Evolutionary conservation across 1,284 basidiomycete genomes (phyloP).

Genomic region (Ganoderma sinense): DNA sequence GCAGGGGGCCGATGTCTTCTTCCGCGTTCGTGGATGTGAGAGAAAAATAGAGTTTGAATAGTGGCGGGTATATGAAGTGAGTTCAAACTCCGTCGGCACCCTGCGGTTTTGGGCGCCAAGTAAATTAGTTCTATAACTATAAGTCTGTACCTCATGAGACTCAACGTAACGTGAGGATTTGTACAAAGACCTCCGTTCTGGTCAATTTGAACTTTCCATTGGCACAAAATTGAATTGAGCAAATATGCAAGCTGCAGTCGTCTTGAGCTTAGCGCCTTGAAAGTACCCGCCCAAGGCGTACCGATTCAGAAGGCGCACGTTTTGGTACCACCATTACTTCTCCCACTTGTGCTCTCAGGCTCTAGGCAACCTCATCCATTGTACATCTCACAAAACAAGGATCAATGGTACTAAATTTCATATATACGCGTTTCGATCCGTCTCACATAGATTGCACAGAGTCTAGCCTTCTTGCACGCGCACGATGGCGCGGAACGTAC

Average conservation of each 20-base stretch:
- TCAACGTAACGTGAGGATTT: no score
- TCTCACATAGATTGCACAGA: conserved; percentile 49
- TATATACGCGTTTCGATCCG: background rate
- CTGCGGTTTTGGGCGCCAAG: no score
- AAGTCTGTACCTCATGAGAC: no score
- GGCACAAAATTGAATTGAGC: no score
- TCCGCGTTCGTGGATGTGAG: conserved; percentile 89
- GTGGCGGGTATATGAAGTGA: conserved; percentile 25
- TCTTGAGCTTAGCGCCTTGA: background rate
- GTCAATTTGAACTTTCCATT: no score
- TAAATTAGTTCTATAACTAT: no score
- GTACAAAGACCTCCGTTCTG: no score
- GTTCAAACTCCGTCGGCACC: conserved; percentile 60
- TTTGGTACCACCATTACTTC: background rate
- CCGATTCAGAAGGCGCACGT: background rate
- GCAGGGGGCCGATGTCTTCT: conserved; percentile 75
- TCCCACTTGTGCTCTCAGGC: background rate
- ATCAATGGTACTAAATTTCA: background rate
- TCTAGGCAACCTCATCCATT: background rate
- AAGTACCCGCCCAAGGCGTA: no score
- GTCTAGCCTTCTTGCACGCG: conserved; percentile 74
- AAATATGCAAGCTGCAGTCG: no score
- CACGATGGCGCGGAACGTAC: conserved; percentile 79
- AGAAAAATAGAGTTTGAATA: conserved; percentile 53
- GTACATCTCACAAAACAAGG: background rate